A percentile compares a stretch with the other conserved stretches of the same genome.
These are phyloP conservation scores for Otatea glauca DNA, from an alignment of 176 grass and related monocot species.

Conservation along the genomic window DNA sequence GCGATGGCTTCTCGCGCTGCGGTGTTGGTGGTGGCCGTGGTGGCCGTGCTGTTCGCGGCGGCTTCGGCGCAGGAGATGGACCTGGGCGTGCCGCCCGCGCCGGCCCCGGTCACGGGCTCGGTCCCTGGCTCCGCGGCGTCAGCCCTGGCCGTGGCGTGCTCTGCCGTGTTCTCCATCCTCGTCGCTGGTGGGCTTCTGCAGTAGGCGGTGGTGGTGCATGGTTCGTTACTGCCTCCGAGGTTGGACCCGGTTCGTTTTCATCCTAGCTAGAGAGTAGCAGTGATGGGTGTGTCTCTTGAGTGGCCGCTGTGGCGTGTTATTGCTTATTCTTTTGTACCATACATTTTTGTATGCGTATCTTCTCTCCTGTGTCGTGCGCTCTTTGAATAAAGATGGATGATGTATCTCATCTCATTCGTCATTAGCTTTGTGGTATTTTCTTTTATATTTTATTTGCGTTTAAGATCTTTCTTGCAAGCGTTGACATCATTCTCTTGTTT, in stretches of 20 bases:
- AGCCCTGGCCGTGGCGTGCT: constrained; percentile 53
- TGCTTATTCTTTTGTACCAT: constrained; percentile 63
- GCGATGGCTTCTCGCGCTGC: constrained; percentile 62
- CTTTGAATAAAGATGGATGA: constrained; percentile 49
- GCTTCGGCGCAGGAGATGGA: constrained; percentile 63
- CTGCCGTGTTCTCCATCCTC: constrained; percentile 53
- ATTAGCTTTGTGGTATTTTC: neutral
- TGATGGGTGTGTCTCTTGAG: neutral
- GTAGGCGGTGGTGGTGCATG: constrained; percentile 38
- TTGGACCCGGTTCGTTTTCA: constrained; percentile 2
- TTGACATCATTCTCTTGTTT: neutral
- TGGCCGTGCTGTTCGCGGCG: constrained; percentile 56
- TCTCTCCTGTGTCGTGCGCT: neutral
- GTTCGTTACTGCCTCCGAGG: constrained; percentile 18
- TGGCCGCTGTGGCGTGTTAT: constrained; percentile 31
- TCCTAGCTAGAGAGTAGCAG: constrained; percentile 23
- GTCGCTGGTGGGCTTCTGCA: constrained; percentile 56
- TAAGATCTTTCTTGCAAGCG: neutral
- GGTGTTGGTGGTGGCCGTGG: constrained; percentile 45
- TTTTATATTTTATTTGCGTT: neutral
- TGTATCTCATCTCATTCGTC: constrained; percentile 6
- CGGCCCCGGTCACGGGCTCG: constrained; percentile 56
- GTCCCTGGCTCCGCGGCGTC: constrained; percentile 51
- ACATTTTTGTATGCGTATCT: constrained; percentile 39
- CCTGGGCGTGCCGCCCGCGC: constrained; percentile 43